Conservation (phyloP, 2,329 filamentous ascomycete species). For the Stemphylium vesicarium region DNA sequence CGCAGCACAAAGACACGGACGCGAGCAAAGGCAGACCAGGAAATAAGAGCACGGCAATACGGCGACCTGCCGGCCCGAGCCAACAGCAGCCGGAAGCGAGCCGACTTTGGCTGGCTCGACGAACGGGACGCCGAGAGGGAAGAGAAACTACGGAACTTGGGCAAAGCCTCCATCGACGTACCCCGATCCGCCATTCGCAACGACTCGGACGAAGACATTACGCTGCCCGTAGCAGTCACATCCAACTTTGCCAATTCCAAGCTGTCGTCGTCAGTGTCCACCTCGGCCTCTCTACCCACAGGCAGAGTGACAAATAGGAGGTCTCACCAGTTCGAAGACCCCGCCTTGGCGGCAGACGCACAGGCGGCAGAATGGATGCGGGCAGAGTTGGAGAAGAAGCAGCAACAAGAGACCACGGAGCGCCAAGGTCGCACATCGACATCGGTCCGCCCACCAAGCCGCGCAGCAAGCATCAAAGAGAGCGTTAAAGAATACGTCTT, state of each 20-base stretch:
- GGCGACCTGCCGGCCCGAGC: conserved; percentile 36
- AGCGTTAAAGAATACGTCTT: conserved; percentile 53
- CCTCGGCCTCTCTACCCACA: conserved; percentile 49
- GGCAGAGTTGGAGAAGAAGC: conserved; percentile 52
- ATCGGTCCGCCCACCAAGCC: conserved; percentile 43
- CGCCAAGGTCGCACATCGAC: conserved; percentile 27
- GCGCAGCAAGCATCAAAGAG: conserved; percentile 46
- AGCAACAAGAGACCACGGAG: conserved; percentile 31
- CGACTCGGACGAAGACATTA: conserved; percentile 46
- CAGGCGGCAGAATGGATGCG: conserved; percentile 54
- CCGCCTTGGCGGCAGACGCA: conserved; percentile 48
- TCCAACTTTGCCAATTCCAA: conserved; percentile 50
- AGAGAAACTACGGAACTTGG: conserved; percentile 26
- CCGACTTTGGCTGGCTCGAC: conserved; percentile 31
- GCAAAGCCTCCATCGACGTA: conserved; percentile 31
- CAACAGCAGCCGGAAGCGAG: conserved; percentile 43
- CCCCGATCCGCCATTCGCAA: conserved; percentile 25
- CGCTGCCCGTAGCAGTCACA: conserved; percentile 51
- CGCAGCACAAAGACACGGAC: conserved; percentile 31
- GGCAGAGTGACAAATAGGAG: conserved; percentile 22
- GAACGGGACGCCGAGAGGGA: conserved; percentile 32
- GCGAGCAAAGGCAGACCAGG: conserved; percentile 31
- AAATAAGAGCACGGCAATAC: conserved; percentile 17
- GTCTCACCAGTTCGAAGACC: conserved; percentile 46
- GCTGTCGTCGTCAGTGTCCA: conserved; percentile 6